These are phyloP conservation scores for Castanea mollissima DNA, from an alignment of 306 rosid genomes.

Conservation along the genomic window DNA sequence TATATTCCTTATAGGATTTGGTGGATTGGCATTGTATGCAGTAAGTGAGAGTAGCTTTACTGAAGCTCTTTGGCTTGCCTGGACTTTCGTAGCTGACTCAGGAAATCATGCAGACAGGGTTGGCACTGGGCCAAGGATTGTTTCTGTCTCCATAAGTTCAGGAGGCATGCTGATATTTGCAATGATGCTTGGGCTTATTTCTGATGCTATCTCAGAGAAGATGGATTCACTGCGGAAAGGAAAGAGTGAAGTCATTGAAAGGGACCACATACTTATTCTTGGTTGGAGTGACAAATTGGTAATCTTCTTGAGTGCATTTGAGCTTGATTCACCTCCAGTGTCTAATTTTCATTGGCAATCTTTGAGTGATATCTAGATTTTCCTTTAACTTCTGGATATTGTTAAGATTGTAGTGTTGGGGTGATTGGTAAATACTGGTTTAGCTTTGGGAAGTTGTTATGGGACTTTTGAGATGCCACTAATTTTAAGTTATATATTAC, in stretches of 20 bases:
- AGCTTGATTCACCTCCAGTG: not conserved
- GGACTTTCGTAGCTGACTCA: constrained; percentile 96
- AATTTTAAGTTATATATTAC: not conserved
- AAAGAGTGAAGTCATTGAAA: constrained; percentile 96
- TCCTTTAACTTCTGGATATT: not conserved
- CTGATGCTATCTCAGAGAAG: constrained; percentile 96
- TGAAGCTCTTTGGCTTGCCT: constrained; percentile 97
- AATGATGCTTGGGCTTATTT: constrained; percentile 97
- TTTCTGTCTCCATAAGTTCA: constrained; percentile 92
- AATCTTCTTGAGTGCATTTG: constrained; percentile 22
- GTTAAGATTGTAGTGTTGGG: too few relatives aligned
- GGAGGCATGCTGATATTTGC: constrained; percentile 99
- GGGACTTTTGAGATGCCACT: not conserved
- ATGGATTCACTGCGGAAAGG: constrained; percentile 97
- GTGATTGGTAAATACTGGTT: too few relatives aligned
- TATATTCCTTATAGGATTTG: constrained; percentile 82
- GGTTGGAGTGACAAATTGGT: constrained; percentile 99
- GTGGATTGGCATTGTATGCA: constrained; percentile 90
- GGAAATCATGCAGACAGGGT: constrained; percentile 97
- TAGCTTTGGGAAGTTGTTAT: not conserved
- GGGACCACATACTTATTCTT: constrained; percentile 90
- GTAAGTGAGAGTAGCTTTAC: constrained; percentile 85
- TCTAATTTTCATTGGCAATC: not conserved
- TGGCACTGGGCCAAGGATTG: constrained; percentile 94
- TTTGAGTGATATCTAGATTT: not conserved